Conservation (phyloP, 116 monocot species). For the Cymodocea nodosa region DNA sequence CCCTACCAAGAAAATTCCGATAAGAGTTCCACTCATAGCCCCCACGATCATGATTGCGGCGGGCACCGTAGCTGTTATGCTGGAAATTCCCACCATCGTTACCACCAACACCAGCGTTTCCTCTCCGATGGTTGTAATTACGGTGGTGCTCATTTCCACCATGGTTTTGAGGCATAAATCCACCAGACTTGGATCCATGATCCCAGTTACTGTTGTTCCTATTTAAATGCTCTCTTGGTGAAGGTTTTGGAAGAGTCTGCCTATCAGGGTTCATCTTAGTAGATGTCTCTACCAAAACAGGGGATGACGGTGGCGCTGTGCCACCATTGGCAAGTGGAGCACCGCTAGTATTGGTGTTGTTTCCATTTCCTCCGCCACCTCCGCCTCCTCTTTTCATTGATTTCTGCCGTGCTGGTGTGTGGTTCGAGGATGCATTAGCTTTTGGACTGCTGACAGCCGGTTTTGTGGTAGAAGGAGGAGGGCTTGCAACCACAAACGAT, state of each 20-base stretch:
- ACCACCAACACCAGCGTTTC: constrained; percentile 17
- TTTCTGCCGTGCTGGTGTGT: constrained; percentile 26
- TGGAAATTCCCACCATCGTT: constrained; percentile 20
- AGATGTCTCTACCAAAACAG: background rate
- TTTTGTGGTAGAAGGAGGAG: constrained; percentile 21
- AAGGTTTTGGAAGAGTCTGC: background rate
- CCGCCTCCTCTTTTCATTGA: constrained; percentile 29
- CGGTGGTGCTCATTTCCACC: constrained; percentile 22
- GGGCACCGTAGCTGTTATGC: constrained; percentile 13
- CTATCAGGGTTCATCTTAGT: background rate
- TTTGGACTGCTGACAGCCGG: constrained; percentile 13
- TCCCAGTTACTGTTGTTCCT: constrained; percentile 21
- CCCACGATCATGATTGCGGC: constrained; percentile 16
- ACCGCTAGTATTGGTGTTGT: background rate
- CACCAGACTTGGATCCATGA: constrained; percentile 18
- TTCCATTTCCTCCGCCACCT: background rate
- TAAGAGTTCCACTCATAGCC: constrained; percentile 21
- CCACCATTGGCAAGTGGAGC: constrained; percentile 13
- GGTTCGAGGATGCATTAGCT: constrained; percentile 16
- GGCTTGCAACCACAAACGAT: constrained; percentile 10
- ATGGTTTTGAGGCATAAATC: constrained; percentile 13
- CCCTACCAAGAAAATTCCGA: constrained; percentile 13
- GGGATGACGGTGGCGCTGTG: background rate
- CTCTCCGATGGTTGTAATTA: constrained; percentile 11
- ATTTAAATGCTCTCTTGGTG: constrained; percentile 8